Base-by-base conservation (phyloP, 768 basidiomycete species). In the Phlegmacium glaucopus region DNA sequence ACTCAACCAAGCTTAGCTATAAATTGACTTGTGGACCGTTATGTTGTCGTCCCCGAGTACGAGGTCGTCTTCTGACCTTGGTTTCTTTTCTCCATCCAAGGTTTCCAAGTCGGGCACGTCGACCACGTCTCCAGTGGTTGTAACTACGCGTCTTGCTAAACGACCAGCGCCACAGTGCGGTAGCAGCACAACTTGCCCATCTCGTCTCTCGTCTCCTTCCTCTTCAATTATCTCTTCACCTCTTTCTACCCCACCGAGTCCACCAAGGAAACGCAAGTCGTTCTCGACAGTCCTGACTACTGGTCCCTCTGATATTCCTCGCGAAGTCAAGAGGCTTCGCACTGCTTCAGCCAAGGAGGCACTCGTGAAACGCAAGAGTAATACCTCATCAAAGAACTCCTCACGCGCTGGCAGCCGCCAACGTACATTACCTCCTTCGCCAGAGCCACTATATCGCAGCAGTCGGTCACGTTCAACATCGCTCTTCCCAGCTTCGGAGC, bases 391-490 rank as follows among this genome's bases (percentile, higher is more conserved):
- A 7, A 66, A 67, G 44, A 49, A 57, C 18, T 63, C 64, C 7
- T 74, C 77, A n/a, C 74, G 76, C 51, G 68, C 64, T 10, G 68
- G 68, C 25, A 76, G 75, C 52, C 68, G 72, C 39, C 71, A 70
- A 32, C 50, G 61, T 28, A 68, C 60, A 47, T 66, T 57, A 40
- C 67, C 74, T 0, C 61, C 78, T 3, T 78, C 76, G 25, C 72
- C 75, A 9, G 77, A 81, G 34, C 76, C 77, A n/a, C 79, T 83
- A 27, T 83, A 78, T 50, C 67, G 72, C 44, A 71, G 62, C 47
- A 79, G 78, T 57, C 68, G 83, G 53, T 87, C 87, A 49, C 83
- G 84, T 52, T 88, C 86, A 0, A 74, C 76, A 0, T 86, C 85
- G 0, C 39, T 76, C 61, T 59, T 82, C 49, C 77, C 79, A 0